These are phyloP conservation scores for Clathrospora elynae DNA, from an alignment of 2,329 filamentous ascomycete genomes.

Conservation along the genomic window DNA sequence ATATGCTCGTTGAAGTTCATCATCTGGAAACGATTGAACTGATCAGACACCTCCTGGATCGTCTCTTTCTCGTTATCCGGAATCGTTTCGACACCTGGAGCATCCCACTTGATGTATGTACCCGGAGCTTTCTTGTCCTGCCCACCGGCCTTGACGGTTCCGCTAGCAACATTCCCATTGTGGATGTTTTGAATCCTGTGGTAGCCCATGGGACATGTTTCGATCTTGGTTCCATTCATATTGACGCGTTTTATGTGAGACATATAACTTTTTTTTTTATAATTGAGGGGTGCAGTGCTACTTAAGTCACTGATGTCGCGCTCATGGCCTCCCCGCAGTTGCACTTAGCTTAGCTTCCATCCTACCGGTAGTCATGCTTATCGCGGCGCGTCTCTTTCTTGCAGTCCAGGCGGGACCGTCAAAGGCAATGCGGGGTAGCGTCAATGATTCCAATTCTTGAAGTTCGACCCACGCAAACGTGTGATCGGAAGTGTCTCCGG, in stretches of 20 bases:
- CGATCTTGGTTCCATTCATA: constrained; percentile 22
- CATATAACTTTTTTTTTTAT: neutral
- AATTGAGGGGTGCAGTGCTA: neutral
- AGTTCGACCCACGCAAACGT: neutral
- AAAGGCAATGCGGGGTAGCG: constrained; percentile 20
- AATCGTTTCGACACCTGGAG: constrained; percentile 49
- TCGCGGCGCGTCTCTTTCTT: neutral
- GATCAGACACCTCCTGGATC: constrained; percentile 53
- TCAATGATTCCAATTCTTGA: constrained; percentile 17
- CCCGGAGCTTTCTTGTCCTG: constrained; percentile 32
- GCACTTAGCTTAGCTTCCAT: constrained; percentile 19
- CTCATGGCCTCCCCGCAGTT: neutral
- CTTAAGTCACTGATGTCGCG: constrained; percentile 1
- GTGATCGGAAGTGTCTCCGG: constrained; percentile 16
- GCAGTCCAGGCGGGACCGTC: neutral
- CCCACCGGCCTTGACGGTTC: constrained; percentile 32
- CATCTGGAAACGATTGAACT: constrained; percentile 55
- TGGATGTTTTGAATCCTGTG: constrained; percentile 36
- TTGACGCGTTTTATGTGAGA: neutral
- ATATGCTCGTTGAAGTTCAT: constrained; percentile 52
- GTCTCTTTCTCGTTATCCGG: constrained; percentile 51
- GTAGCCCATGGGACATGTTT: constrained; percentile 27
- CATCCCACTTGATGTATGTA: constrained; percentile 52
- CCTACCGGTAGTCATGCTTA: constrained; percentile 10
- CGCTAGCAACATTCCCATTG: constrained; percentile 33